Conservation (phyloP, 345 rosid genomes). For the thale cress (Arabidopsis thaliana) region DNA sequence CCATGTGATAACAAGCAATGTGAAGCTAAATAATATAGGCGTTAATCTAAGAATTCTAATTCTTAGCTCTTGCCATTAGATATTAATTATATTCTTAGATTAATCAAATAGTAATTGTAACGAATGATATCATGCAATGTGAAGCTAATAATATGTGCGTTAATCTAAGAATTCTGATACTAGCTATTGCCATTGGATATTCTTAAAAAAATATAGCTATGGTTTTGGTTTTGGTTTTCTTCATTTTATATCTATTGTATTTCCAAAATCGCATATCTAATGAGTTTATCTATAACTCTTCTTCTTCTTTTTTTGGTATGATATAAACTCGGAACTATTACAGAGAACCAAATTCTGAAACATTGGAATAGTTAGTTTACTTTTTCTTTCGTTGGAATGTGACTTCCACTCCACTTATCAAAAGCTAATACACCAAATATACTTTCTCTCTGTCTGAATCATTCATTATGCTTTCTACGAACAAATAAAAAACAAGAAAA, state of each 20-base stretch:
- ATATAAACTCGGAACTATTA: not conserved
- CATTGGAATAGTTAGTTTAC: not conserved
- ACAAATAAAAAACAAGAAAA: slow-evolving; percentile 8
- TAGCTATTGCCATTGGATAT: no score
- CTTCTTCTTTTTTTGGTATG: not conserved
- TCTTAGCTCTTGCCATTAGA: no score
- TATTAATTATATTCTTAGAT: no score
- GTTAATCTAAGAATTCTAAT: no score
- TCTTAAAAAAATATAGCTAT: not conserved
- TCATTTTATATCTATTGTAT: not conserved
- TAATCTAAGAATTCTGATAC: no score
- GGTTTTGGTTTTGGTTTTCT: not conserved
- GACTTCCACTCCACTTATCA: slow-evolving; percentile 47
- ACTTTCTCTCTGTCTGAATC: slow-evolving; percentile 27
- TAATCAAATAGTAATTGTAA: no score
- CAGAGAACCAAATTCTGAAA: slow-evolving; percentile 22
- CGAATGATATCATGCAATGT: no score
- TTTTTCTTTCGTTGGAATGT: slow-evolving; percentile 43
- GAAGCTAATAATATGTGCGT: no score
- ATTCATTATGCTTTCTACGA: slow-evolving; percentile 33
- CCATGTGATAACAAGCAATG: no score
- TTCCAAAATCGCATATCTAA: not conserved
- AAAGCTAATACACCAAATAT: slow-evolving; percentile 39
- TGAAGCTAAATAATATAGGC: no score
- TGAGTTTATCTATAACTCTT: not conserved